Base-by-base conservation (phyloP, 805 yeast species). In the Myxozyma melibiosi region DNA sequence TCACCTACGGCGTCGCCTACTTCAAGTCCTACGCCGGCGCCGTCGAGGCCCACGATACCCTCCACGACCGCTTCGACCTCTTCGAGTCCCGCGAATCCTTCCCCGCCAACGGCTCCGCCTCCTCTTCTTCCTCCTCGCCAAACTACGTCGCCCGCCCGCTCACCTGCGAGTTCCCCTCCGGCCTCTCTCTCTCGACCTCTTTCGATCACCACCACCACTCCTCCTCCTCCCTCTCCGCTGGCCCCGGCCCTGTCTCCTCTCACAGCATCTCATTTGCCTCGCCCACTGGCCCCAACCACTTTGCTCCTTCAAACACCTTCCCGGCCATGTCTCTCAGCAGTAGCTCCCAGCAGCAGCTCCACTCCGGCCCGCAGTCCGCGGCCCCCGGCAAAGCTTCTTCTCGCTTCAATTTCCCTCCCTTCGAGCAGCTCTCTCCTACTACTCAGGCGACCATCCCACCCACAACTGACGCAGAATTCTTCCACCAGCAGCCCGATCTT, bases 21-120 rank as follows among this genome's bases (percentile, higher is more conserved):
- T 72, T 72, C 67, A 61, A 62, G 31, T 54, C 68, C 25, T 51
- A 55, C 37, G 65, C 55, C 16, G 68, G 68, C 18, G 73, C 75
- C 1, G 58, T 66, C 13, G 65, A 66, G 5, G 74, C 71, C 2
- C 65, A 62, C 27, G 57, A 58, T 14, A 48, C 63, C 9, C 63
- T 71, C 2, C 71, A 70, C 47, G 66, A 66, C 44, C 60, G 70
- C 27, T 47, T 65, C 14, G 73, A 70, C 30, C 49, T 70, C 8
- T 64, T 59, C 27, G 59, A 56, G 33, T 42, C 31, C 25, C 39
- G 56, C 40, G 51, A 44, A 24, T 9, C 31, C 5, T 25, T 14
- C 8, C 40, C 51, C 14, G 27, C 48, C 5, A 48, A 47, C 33
- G 56, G 49, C 31, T 31, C 49, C 9, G 13, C 62, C 14, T 28